A percentile compares a stretch with the other conserved stretches of the same genome.
Evolutionary conservation across 2,329 filamentous ascomycete species (phyloP).

Genomic region (Epichloe gansuensis): DNA sequence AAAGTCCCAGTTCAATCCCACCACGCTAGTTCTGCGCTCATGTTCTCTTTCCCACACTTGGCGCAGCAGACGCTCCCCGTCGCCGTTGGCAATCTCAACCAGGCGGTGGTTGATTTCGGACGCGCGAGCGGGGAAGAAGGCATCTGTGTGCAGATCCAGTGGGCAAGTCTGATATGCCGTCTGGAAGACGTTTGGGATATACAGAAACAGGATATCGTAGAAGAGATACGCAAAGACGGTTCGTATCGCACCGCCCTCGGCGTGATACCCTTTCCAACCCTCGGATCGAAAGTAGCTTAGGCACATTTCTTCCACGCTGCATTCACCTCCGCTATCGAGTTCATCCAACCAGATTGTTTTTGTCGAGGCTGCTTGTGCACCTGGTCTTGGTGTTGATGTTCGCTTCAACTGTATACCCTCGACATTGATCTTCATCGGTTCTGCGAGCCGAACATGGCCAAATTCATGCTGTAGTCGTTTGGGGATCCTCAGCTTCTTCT

Average conservation of each 20-base stretch:
- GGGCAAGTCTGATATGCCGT: constrained; percentile 91
- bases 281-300: constrained; percentile 68
- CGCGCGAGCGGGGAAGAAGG: constrained; percentile 75
- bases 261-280: constrained; percentile 92
- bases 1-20: constrained; percentile 87
- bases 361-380: constrained; percentile 33
- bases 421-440: constrained; percentile 62
- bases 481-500: constrained; percentile 69
- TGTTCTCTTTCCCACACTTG: constrained; percentile 56
- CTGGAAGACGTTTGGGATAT: constrained; percentile 94
- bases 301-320: constrained; percentile 89
- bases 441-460: constrained; percentile 64
- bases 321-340: constrained; percentile 54
- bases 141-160: constrained; percentile 82
- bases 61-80: constrained; percentile 52
- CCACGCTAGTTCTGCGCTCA: constrained; percentile 66
- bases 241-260: constrained; percentile 82
- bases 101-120: constrained; percentile 82
- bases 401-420: constrained; percentile 67
- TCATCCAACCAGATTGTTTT: constrained; percentile 87
- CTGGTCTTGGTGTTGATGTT: constrained; percentile 31
- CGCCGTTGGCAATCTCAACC: constrained; percentile 76
- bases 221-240: constrained; percentile 87
- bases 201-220: constrained; percentile 83
- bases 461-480: constrained; percentile 89